Percentiles rank a stretch among this genome's conserved stretches.
Evolutionary conservation across 139 green algal species (phyloP).

Genomic region (Trebouxia sp.): DNA sequence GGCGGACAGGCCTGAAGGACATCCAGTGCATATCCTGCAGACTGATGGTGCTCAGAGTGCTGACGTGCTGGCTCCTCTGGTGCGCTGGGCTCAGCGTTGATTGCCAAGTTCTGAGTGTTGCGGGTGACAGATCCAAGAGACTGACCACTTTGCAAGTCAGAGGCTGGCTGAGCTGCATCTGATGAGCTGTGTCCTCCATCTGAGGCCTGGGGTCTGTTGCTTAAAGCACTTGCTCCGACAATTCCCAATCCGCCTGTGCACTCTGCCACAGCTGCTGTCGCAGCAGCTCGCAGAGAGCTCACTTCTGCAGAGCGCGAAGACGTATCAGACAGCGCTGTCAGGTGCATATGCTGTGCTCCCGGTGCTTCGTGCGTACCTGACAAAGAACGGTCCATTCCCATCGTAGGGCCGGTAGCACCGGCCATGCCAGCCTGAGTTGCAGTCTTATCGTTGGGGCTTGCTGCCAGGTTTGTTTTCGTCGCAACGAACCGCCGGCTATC

Average conservation of each 20-base stretch:
- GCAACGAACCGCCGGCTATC: slow-evolving; percentile 9
- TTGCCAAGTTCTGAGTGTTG: neutral
- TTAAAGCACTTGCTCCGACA: neutral
- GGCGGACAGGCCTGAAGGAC: slow-evolving; percentile 56
- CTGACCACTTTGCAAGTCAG: neutral
- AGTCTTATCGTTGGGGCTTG: neutral
- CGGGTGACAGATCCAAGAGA: slow-evolving; percentile 9
- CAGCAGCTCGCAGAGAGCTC: slow-evolving; percentile 21
- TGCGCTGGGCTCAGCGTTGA: neutral
- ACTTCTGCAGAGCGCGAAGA: slow-evolving; percentile 10
- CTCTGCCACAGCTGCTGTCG: slow-evolving; percentile 33
- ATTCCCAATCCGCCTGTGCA: slow-evolving; percentile 21
- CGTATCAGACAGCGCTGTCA: neutral
- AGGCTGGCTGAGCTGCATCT: neutral
- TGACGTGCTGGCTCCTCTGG: neutral
- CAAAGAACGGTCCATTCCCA: slow-evolving; percentile 3
- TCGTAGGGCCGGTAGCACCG: neutral
- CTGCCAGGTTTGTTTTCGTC: neutral
- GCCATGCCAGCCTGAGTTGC: neutral
- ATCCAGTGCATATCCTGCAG: neutral
- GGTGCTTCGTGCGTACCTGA: neutral
- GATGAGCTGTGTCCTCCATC: neutral
- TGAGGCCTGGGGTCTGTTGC: neutral
- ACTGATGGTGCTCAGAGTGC: neutral
- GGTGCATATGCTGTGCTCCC: too few species aligned